Conservation (phyloP, 208 protist species). For the Acanthamoeba lenticulata region DNA sequence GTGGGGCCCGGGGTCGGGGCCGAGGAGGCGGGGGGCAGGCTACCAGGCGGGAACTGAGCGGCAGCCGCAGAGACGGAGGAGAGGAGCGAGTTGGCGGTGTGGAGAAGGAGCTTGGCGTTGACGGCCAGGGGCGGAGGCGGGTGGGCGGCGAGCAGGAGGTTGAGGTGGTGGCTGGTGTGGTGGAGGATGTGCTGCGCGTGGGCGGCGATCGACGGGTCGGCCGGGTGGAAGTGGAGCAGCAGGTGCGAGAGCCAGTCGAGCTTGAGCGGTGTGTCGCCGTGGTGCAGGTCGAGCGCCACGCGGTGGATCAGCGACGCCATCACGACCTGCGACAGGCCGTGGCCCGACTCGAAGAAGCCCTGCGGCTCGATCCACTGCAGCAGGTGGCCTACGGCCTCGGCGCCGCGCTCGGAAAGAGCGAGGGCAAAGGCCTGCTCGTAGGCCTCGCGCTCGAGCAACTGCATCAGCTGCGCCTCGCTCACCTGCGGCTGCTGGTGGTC, state of each 20-base stretch:
- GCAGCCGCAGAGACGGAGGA: not conserved
- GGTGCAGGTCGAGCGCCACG: slow-evolving; percentile 8
- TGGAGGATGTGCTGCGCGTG: slow-evolving; percentile 55
- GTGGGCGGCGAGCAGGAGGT: not conserved
- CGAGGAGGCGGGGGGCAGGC: no score
- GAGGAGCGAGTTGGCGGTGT: slow-evolving; percentile 48
- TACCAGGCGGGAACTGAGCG: not conserved
- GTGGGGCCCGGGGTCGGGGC: no score
- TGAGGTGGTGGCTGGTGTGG: slow-evolving; percentile 14
- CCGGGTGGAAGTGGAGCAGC: slow-evolving; percentile 40
- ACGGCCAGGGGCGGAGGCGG: slow-evolving; percentile 17
- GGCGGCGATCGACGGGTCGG: not conserved
- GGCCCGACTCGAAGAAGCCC: slow-evolving; percentile 45
- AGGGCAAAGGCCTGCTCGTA: slow-evolving; percentile 50
- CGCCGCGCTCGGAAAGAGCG: not conserved
- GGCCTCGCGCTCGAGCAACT: not conserved
- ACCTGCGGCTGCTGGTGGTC: not conserved
- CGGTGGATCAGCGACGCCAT: slow-evolving; percentile 1
- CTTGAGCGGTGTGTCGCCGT: not conserved
- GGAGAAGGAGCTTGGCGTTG: slow-evolving; percentile 40
- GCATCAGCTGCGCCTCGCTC: slow-evolving; percentile 31
- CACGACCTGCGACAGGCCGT: slow-evolving; percentile 47
- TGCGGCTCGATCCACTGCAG: slow-evolving; percentile 30
- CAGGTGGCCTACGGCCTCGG: not conserved
- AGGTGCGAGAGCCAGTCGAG: slow-evolving; percentile 47